A percentile compares a stretch with the other conserved stretches of the same genome.
Evolutionary conservation across 257 asterid species (phyloP).

Genomic region (Solanum pennellii): DNA sequence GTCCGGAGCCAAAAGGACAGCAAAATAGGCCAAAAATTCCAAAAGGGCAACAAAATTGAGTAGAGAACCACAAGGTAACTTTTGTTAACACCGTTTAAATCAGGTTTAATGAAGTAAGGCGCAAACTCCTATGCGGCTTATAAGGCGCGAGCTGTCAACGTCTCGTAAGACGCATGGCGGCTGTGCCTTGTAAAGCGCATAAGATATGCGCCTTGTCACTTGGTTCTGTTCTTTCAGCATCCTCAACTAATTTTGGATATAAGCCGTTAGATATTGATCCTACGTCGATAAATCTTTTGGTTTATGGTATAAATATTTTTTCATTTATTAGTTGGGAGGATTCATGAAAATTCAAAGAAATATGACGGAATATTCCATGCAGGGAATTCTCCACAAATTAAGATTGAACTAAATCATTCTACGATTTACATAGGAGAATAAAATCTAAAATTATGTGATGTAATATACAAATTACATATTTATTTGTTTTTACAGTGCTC

Average conservation of each 20-base stretch:
- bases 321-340: background rate
- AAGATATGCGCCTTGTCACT: background rate
- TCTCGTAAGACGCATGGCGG: too few relatives aligned
- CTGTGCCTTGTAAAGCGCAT: too few relatives aligned
- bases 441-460: background rate
- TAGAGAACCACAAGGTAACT: background rate
- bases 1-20: background rate
- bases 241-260: background rate
- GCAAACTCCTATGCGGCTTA: background rate
- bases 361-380: constrained; percentile 7
- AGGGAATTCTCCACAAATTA: background rate
- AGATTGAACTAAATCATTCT: background rate
- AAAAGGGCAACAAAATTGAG: background rate
- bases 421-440: background rate
- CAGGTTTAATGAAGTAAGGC: background rate
- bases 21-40: background rate
- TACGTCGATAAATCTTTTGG: background rate
- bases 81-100: background rate
- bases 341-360: background rate
- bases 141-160: background rate
- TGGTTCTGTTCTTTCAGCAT: background rate
- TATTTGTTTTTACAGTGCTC: background rate
- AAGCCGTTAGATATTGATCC: constrained; percentile 12
- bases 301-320: background rate
- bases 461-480: background rate